Evolutionary conservation across 1,284 basidiomycete genomes (phyloP), one percentile per base, ranked within the genome.

Genomic region (Tilletia indica): DNA sequence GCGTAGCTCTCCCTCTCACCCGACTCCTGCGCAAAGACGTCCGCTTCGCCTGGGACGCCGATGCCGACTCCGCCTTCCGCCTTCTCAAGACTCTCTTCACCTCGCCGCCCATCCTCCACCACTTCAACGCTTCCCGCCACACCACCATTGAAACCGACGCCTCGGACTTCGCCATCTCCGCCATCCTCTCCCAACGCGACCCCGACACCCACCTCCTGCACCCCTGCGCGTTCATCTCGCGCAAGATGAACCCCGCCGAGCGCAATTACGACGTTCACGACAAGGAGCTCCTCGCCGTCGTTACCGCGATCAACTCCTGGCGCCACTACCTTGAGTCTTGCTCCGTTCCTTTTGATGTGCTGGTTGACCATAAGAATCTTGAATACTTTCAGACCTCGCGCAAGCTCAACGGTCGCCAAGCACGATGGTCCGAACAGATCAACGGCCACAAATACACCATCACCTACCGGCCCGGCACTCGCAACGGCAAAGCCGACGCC

Each of bases 61-160:
- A 6, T 9, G 14, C 58, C 75, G 2, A 67, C 45, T 1, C n/a
- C 79, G 80, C 85, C 11, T 86, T 87, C 45, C 81, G 87, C 9
- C 73, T 77, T 11, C 85, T 85, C 72, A 86, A 86, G 67, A 19
- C 39, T 3, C 76, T 77, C 72, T 83, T 72, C 76, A 84, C 80
- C 6, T 69, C 77, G 0, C 80, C 85, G 14, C 85, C 84, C 0
- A 69, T 87, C 16, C 80, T 87, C 0, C 51, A 69, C 0, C 84
- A 86, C 71, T 87, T 80, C 74, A 70, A 85, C 61, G 85, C 86
- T 2, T 63, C 69, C 2, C 31, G 68, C 3, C 83, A 75, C 0
- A 73, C 80, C 12, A 78, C 83, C 9, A 45, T 87, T 11, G 58
- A 71, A 6, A 78, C 78, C 2, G 83, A 85, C 68, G 81, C 14